Conservation (phyloP, 2,329 filamentous ascomycete species). For the Macrophomina tecta region DNA sequence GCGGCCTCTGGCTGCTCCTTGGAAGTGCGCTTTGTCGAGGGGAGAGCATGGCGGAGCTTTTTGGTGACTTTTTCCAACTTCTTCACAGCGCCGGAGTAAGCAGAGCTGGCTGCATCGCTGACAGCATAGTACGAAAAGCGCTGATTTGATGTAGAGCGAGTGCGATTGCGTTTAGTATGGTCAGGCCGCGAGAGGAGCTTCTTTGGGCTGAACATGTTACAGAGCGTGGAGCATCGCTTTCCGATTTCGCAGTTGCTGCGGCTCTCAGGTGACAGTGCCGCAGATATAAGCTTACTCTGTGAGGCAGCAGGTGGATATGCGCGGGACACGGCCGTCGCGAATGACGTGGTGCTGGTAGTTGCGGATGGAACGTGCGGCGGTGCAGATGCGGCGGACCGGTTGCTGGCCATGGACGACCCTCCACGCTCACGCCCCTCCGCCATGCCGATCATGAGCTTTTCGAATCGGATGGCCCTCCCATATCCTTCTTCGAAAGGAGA, state of each 20-base stretch:
- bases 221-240: background rate
- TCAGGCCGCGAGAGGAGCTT: background rate
- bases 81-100: background rate
- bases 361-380: slow-evolving; percentile 12
- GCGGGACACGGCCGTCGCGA: background rate
- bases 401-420: background rate
- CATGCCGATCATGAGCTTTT: background rate
- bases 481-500: background rate
- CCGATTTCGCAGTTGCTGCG: background rate
- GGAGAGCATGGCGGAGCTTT: background rate
- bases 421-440: background rate
- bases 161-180: background rate
- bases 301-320: background rate
- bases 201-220: background rate
- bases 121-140: background rate
- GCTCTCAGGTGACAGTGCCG: background rate
- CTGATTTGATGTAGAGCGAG: background rate
- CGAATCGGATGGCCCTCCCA: background rate
- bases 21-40: background rate
- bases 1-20: background rate
- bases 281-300: background rate
- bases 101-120: background rate
- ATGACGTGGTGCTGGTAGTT: slow-evolving; percentile 15
- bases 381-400: background rate
- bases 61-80: background rate